Base-by-base conservation (phyloP, 78 protist species). In the Corallochytrium limacisporum region DNA sequence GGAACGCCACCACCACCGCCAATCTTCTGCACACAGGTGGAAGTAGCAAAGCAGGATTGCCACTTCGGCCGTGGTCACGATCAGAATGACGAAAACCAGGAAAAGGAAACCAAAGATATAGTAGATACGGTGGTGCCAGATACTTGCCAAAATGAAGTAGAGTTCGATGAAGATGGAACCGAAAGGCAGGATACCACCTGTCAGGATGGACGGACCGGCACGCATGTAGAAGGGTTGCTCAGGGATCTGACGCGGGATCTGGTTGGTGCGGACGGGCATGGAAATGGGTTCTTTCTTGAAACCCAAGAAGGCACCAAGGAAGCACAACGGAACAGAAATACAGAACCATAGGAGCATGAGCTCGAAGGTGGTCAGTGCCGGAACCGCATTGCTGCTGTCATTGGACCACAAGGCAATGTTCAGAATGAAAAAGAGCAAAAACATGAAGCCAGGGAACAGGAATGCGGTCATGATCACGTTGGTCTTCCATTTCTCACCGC, bases 1-100 rank as follows among this genome's bases (percentile, higher is more conserved):
- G 5, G 94, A 72, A 44, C 97, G 71, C 98, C 99, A 93, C 97
- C 96, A 89, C 95, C 98, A 88, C 49, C 81, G 84, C 67, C 85
- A 85, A 53, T 89, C 90, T 82, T 79, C 90, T 20, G 75, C 48
- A 51, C 88, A 87, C 22, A 90, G 85, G 67, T 90, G 95, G 87
- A 90, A 90, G 86, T 93, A 93, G 66, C 82, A 68, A 89, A 88
- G 78, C 20, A 91, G 87, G 47, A 95, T 77, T 20, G 95, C 62
- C 68, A 87, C 86, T 50, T 89, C 96, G 16, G 88, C 91, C 43
- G 87, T 66, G 4, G 92, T 87, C 63, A 90, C 36, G 28, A 86
- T n/a, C 37, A 90, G 76, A 54, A 90, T 84, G 46, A 89, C 1
- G 37, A 92, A 77, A 18, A 94, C 98, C 35, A 94, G 37, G 62